These are phyloP conservation scores for Fusarium sp. DNA, from an alignment of 2,329 filamentous ascomycete genomes.

Conservation along the genomic window DNA sequence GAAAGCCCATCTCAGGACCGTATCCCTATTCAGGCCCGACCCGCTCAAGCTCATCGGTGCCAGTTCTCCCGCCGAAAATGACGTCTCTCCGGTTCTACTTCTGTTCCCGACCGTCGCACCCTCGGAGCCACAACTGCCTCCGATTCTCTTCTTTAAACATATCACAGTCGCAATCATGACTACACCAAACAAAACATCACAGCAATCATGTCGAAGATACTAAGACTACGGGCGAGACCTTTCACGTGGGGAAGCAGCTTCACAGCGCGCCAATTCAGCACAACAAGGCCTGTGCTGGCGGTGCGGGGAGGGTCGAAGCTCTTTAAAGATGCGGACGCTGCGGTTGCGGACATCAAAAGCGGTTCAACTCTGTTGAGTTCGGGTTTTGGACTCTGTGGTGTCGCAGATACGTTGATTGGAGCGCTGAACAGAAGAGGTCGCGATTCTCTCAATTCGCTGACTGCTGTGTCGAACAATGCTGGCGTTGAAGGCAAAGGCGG, in stretches of 20 bases:
- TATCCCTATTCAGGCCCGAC: constrained; percentile 3
- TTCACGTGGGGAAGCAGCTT: constrained; percentile 38
- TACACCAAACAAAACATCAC: background rate
- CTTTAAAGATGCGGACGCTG: constrained; percentile 68
- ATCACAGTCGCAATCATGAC: constrained; percentile 23
- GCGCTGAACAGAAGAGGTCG: constrained; percentile 69
- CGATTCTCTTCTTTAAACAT: constrained; percentile 33
- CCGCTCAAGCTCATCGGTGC: constrained; percentile 13
- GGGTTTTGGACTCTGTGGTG: constrained; percentile 84
- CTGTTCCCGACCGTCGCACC: background rate
- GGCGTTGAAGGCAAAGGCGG: constrained; percentile 75
- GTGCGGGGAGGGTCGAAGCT: constrained; percentile 53
- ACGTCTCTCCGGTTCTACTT: constrained; percentile 28
- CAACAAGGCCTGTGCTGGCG: constrained; percentile 22
- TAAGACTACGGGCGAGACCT: constrained; percentile 15
- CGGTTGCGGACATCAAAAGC: constrained; percentile 75
- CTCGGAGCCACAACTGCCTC: constrained; percentile 23
- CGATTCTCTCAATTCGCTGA: constrained; percentile 72
- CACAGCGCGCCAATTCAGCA: constrained; percentile 33
- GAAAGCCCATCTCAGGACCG: background rate
- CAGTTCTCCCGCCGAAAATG: constrained; percentile 34
- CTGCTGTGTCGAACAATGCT: constrained; percentile 84
- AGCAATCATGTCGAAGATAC: constrained; percentile 25
- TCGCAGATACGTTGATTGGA: constrained; percentile 78
- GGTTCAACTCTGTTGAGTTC: constrained; percentile 78